phyloP scores from a whole-genome alignment of 352 stramenopile species.

The Phytopythium kandeliae region DNA sequence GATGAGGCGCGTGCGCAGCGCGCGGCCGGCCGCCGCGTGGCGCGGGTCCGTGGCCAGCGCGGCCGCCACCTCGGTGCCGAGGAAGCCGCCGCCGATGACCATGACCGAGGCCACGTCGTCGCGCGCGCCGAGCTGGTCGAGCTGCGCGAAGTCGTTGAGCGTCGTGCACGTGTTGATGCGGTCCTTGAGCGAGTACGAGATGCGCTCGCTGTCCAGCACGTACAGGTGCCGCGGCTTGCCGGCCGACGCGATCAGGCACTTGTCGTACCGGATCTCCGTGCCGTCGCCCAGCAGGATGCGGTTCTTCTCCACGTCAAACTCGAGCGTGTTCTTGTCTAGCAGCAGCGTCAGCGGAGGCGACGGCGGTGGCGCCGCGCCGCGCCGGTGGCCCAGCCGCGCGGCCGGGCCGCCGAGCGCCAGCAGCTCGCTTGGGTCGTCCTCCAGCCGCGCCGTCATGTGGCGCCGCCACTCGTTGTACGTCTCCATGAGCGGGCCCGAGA shows the following conservation, averaged over 20 bases:
- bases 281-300: constrained; percentile 75
- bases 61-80: constrained; percentile 86
- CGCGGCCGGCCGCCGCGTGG: constrained; percentile 17
- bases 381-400: background rate
- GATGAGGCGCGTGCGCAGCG: constrained; percentile 41
- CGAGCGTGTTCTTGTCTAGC: constrained; percentile 64
- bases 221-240: constrained; percentile 84
- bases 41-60: constrained; percentile 59
- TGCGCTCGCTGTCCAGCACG: constrained; percentile 79
- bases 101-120: constrained; percentile 54
- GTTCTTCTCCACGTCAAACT: constrained; percentile 86
- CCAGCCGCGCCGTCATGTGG: constrained; percentile 75
- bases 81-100: constrained; percentile 87
- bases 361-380: background rate
- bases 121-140: constrained; percentile 51
- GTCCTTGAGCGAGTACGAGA: constrained; percentile 80
- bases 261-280: constrained; percentile 77
- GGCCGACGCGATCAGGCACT: constrained; percentile 83
- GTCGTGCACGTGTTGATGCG: constrained; percentile 85
- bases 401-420: constrained; percentile 1
- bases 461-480: constrained; percentile 90
- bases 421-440: constrained; percentile 58
- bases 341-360: constrained; percentile 62
- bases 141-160: constrained; percentile 73
- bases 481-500: constrained; percentile 59